Evolutionary conservation across 805 yeast genomes (phyloP), one percentile per base, ranked within the genome.

Genomic region (Vanderwaltozyma polyspora): DNA sequence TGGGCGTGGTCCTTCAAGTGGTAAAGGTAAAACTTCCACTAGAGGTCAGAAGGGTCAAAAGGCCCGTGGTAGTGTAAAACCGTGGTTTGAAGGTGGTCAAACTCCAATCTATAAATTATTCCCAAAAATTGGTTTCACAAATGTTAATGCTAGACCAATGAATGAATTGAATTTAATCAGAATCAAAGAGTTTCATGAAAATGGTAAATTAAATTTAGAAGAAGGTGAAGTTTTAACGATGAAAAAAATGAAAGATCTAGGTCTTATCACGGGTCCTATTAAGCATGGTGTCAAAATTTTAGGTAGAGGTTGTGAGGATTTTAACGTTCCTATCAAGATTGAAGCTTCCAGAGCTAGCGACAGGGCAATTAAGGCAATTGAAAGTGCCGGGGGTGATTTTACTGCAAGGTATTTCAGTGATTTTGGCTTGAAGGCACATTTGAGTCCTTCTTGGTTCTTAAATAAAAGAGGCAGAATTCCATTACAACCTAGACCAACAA

Each of bases 41-140:
- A 72, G 97, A 59, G 98, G 98, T 68, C 94, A 84, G 52, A 91
- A 91, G 64, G 98, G 98, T 74, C 97, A 89, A 59, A 89, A 89
- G 64, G 95, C 97, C 9, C 75, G 97, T 62, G 82, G 89, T 25
- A 73, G 78, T 28, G 89, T 89, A 21, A 89, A 86, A 37, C 74
- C 80, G 39, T 84, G 94, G 89, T 85, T 89, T 56, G 98, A 91
- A 67, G 98, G 98, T 74, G 97, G 98, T 57, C 98, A 91, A 58
- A 91, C 97, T 2, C 97, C 96, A 18, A 75, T 79, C 53, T 75
- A 76, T 59, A 72, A 81, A 59, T 64, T 81, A 45, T 76, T 84
- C 60, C 94, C 96, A 45, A 89, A 89, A 55, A 66, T 79, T 40
- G 97, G 97, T 7, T 86, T 86, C 64, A 75, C 72, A 48, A 74